Conservation (phyloP, 768 basidiomycete species). For the Gloeostereum incarnatum region DNA sequence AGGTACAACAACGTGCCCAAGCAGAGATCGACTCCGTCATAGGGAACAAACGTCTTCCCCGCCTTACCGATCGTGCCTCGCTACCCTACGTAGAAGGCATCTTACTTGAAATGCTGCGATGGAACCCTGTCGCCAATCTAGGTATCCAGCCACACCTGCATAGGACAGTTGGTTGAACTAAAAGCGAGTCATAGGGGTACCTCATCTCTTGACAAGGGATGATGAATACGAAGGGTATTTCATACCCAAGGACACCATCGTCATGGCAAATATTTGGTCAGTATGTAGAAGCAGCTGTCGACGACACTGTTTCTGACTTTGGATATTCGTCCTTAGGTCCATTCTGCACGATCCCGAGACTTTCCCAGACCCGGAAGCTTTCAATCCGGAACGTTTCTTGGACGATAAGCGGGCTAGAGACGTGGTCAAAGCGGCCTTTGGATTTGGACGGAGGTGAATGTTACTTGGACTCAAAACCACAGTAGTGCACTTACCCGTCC, state of each 20-base stretch:
- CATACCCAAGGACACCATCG: constrained; percentile 30
- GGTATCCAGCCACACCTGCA: constrained; percentile 6
- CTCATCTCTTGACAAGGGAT: constrained; percentile 21
- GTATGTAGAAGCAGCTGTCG: constrained; percentile 13
- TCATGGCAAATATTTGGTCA: constrained; percentile 32
- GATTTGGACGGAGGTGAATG: constrained; percentile 16
- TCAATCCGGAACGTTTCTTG: constrained; percentile 31
- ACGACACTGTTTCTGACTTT: constrained; percentile 1
- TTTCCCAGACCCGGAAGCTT: constrained; percentile 29
- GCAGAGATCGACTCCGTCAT: constrained; percentile 13
- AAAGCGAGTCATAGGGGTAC: constrained; percentile 11
- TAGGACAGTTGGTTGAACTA: not conserved
- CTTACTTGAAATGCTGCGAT: constrained; percentile 1
- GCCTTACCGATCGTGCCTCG: constrained; percentile 8
- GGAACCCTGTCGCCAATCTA: constrained; percentile 11
- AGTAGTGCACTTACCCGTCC: not conserved
- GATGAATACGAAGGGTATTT: constrained; percentile 29
- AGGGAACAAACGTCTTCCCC: constrained; percentile 12
- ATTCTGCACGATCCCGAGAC: constrained; percentile 25
- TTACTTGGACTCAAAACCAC: not conserved
- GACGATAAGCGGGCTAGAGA: constrained; percentile 9
- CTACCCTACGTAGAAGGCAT: constrained; percentile 16
- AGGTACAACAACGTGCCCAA: constrained; percentile 13
- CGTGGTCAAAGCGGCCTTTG: constrained; percentile 11
- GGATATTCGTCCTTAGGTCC: constrained; percentile 19